phyloP scores from a whole-genome alignment of 768 basidiomycete genomes.

The Phlebiopsis gigantea region DNA sequence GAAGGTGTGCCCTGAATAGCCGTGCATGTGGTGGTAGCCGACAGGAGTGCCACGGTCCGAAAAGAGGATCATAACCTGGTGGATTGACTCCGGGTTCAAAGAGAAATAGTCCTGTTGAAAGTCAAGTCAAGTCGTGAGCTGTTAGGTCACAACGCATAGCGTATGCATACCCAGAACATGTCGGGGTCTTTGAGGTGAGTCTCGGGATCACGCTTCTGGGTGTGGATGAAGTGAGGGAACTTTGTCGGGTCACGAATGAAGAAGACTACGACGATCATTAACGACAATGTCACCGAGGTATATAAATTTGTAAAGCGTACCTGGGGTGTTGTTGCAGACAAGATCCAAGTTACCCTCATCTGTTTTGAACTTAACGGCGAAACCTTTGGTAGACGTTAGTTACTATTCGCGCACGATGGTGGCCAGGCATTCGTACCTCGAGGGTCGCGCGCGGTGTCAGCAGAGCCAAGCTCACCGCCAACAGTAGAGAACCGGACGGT shows the following conservation, averaged over 20 bases:
- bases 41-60: constrained; percentile 94
- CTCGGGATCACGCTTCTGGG: constrained; percentile 87
- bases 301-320: background rate
- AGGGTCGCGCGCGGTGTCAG: constrained; percentile 91
- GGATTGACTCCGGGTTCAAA: constrained; percentile 85
- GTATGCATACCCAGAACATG: constrained; percentile 55
- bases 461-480: constrained; percentile 80
- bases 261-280: constrained; percentile 44
- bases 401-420: background rate
- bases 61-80: constrained; percentile 86
- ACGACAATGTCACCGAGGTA: background rate
- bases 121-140: constrained; percentile 24
- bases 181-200: constrained; percentile 88
- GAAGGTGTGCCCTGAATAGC: constrained; percentile 91
- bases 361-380: constrained; percentile 85
- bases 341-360: constrained; percentile 90
- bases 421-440: constrained; percentile 31
- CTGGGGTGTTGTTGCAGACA: constrained; percentile 88
- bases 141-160: constrained; percentile 31
- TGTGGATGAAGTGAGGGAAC: constrained; percentile 94
- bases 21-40: constrained; percentile 84
- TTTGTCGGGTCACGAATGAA: constrained; percentile 83
- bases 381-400: constrained; percentile 41
- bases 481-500: constrained; percentile 95
- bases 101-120: constrained; percentile 73